Conservation (phyloP, 2,329 filamentous ascomycete species). For the Diaporthe helianthi region DNA sequence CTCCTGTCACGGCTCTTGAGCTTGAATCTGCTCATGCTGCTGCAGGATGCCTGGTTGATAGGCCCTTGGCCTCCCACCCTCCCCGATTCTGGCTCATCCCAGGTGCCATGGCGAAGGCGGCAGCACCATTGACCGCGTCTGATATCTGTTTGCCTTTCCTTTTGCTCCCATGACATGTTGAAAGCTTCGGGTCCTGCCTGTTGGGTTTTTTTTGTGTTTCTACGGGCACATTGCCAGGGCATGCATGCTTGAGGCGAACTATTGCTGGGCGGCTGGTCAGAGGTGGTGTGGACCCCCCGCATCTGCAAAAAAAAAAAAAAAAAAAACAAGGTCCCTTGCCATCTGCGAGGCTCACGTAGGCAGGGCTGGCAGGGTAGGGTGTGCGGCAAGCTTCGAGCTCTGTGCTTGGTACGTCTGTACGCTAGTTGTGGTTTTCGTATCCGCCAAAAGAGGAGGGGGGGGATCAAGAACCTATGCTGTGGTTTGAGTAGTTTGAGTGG, state of each 20-base stretch:
- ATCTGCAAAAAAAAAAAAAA: too few relatives aligned
- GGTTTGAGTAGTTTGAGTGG: constrained; percentile 1
- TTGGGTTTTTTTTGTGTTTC: neutral
- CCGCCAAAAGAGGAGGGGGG: constrained; percentile 5
- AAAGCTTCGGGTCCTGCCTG: neutral
- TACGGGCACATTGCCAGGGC: neutral
- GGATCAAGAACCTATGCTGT: neutral
- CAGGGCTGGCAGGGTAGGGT: too few relatives aligned
- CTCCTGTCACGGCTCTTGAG: neutral
- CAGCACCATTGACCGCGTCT: neutral
- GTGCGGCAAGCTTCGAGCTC: neutral
- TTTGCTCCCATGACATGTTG: neutral
- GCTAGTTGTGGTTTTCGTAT: constrained; percentile 15
- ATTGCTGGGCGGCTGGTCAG: neutral
- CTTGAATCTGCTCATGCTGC: neutral
- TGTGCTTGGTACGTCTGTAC: neutral
- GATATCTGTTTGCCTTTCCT: neutral
- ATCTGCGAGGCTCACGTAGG: neutral
- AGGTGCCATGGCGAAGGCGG: neutral
- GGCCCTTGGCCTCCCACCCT: neutral
- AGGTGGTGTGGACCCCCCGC: constrained; percentile 6
- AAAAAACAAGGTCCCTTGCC: neutral
- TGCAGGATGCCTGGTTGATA: neutral
- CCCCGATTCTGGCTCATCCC: too few relatives aligned
- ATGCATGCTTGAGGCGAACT: neutral